Base-by-base conservation (phyloP, 1,284 basidiomycete species). In the Pseudozyma tsukubaensis region DNA sequence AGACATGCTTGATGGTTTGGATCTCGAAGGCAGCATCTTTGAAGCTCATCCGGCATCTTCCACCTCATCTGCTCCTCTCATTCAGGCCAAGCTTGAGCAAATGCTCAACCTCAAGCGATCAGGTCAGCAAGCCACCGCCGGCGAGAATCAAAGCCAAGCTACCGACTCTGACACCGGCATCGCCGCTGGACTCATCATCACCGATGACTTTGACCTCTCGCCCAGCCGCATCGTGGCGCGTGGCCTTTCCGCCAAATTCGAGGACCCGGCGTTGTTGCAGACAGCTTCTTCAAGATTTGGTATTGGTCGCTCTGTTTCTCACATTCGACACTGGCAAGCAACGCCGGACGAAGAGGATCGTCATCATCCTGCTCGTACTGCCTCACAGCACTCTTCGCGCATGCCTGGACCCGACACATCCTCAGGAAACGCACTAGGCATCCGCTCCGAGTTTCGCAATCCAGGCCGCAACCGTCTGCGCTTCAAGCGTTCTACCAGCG, bases 121-220 rank as follows among this genome's bases (percentile, higher is more conserved):
- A 16, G 59, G 65, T 29, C 42, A 57, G 12, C 37, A 50, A 13
- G 42, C 35, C 24, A 3, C 35, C 18, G 16, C 44, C 40, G 48
- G 48, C 0, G 35, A 54, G 0, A 24, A 19, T 11, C 44, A 59
- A 4, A 3, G 44, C 39, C 68, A 58, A n/a, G 36, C 43, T 11
- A 44, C 53, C 5, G 73, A 73, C 44, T 48, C 62, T 7, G 78
- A 80, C 29, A 53, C 64, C 1, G 75, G 77, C 45, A 60, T 80
- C 34, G 70, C 75, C 16, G 69, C 63, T 7, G 79, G 79, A 7
- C 58, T 80, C 14, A 52, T 80, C 37, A 80, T 80, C 52, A 76
- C 77, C 5, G 79, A 80, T 49, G 77, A 80, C 47, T 55, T 79
- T 36, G 79, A 80, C 44, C 59, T 80, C 10, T 79, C 77, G 16